A percentile compares a stretch with the other conserved stretches of the same genome.
Evolutionary conservation across 257 asterid species (phyloP).

Genomic region (Prunella vulgaris): DNA sequence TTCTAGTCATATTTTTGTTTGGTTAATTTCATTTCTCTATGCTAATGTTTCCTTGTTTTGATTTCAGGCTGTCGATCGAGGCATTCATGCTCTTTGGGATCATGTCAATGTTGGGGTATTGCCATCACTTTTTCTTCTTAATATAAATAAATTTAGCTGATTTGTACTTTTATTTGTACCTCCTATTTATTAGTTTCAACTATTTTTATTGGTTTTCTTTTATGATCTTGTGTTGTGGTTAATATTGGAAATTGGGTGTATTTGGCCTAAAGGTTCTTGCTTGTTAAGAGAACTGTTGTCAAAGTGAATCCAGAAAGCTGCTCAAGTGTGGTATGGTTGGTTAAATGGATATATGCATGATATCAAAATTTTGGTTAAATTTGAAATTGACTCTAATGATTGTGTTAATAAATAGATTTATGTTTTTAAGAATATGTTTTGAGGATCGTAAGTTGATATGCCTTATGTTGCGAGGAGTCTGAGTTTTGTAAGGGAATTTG

Average conservation of each 20-base stretch:
- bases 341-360: not conserved
- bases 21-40: not conserved
- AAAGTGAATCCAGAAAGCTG: not conserved
- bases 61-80: slow-evolving; percentile 69
- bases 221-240: too few relatives aligned
- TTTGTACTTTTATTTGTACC: not conserved
- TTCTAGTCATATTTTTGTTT: not conserved
- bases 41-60: slow-evolving; percentile 13
- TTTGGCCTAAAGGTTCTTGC: not conserved
- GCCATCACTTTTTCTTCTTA: not conserved
- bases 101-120: slow-evolving; percentile 69
- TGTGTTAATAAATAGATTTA: not conserved
- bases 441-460: not conserved
- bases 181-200: not conserved
- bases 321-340: not conserved
- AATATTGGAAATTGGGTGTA: not conserved
- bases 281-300: not conserved
- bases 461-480: not conserved
- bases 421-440: not conserved
- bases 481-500: not conserved
- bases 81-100: slow-evolving; percentile 62
- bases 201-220: not conserved
- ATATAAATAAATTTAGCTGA: not conserved
- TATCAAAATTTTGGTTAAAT: not conserved
- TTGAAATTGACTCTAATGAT: not conserved